Percentiles rank a stretch among this genome's conserved stretches.
Conservation (phyloP, 176 grass and related monocot genomes). For the Canna indica region DNA sequence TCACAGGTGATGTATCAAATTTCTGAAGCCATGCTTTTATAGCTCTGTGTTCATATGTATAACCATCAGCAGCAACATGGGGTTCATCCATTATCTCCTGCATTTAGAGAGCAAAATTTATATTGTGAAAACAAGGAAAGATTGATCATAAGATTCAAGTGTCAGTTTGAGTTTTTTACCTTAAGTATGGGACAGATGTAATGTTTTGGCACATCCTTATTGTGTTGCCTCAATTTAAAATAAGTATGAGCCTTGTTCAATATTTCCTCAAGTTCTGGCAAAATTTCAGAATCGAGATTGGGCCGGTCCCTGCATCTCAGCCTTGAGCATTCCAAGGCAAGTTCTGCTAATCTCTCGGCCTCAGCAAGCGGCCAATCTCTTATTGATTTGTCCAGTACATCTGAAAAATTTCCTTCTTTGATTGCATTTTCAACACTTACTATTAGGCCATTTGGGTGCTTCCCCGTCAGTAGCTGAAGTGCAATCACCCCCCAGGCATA, state of each 20-base stretch:
- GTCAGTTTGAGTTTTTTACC: slow-evolving; percentile 34
- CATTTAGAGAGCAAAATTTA: slow-evolving; percentile 13
- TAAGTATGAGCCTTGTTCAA: slow-evolving; percentile 34
- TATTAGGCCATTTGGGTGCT: slow-evolving; percentile 54
- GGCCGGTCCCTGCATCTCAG: slow-evolving; percentile 72
- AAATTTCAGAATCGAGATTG: slow-evolving; percentile 47
- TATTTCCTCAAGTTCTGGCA: slow-evolving; percentile 71
- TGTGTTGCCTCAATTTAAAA: slow-evolving; percentile 24
- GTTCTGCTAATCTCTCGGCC: slow-evolving; percentile 54
- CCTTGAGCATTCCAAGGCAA: slow-evolving; percentile 49
- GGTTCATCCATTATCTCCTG: slow-evolving; percentile 85
- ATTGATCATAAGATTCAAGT: neutral
- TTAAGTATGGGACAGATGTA: slow-evolving; percentile 70
- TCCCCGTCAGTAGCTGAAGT: slow-evolving; percentile 64
- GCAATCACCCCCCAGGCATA: slow-evolving; percentile 66
- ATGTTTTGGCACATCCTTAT: slow-evolving; percentile 38
- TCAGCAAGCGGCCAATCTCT: slow-evolving; percentile 56
- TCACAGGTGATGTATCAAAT: slow-evolving; percentile 54
- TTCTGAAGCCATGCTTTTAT: slow-evolving; percentile 72
- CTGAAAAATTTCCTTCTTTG: slow-evolving; percentile 24
- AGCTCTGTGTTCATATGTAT: slow-evolving; percentile 73
- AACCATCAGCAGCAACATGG: slow-evolving; percentile 73
- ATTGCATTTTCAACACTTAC: slow-evolving; percentile 37
- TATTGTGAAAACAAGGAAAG: neutral
- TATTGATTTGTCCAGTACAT: slow-evolving; percentile 43